Conservation (phyloP, 108 stramenopile species). For the Aureococcus anophagefferens region DNA sequence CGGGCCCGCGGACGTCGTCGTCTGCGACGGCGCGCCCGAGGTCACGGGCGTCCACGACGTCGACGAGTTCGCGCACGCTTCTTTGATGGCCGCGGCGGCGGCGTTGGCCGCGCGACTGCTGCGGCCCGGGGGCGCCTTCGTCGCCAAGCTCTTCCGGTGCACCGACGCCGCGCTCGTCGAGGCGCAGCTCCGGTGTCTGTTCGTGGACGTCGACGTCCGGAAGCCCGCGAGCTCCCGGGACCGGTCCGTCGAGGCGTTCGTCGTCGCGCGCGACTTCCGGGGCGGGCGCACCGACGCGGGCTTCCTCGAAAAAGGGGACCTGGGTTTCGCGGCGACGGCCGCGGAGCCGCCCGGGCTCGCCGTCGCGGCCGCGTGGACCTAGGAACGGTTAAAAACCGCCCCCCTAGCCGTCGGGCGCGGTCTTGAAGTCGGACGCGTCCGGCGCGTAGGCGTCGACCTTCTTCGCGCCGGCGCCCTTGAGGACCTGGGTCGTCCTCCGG, state of each 20-base stretch:
- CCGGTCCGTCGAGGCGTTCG: constrained; percentile 77
- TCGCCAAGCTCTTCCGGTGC: constrained; percentile 96
- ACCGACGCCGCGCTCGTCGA: constrained; percentile 68
- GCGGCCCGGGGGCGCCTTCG: constrained; percentile 72
- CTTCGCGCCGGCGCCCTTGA: too few species aligned
- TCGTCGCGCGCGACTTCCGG: constrained; percentile 70
- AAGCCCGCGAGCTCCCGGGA: constrained; percentile 76
- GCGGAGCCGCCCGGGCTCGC: too few species aligned
- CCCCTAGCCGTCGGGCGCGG: too few species aligned
- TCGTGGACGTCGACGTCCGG: constrained; percentile 50
- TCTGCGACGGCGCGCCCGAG: constrained; percentile 98
- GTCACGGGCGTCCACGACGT: constrained; percentile 87
- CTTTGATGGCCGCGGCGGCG: constrained; percentile 81
- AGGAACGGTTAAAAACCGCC: too few species aligned
- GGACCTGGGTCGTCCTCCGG: too few species aligned
- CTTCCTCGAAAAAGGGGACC: too few species aligned
- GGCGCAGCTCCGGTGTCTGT: constrained; percentile 76
- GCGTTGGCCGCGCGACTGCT: constrained; percentile 84
- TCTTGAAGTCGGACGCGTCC: too few species aligned
- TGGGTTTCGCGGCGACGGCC: too few species aligned
- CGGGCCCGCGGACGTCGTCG: constrained; percentile 83
- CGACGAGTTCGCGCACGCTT: constrained; percentile 86
- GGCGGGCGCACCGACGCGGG: neutral
- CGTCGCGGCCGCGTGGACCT: too few species aligned
- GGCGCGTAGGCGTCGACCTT: too few species aligned